Base-by-base conservation (phyloP, 2,329 filamentous ascomycete genomes). In the Plectosphaerella sp. region DNA sequence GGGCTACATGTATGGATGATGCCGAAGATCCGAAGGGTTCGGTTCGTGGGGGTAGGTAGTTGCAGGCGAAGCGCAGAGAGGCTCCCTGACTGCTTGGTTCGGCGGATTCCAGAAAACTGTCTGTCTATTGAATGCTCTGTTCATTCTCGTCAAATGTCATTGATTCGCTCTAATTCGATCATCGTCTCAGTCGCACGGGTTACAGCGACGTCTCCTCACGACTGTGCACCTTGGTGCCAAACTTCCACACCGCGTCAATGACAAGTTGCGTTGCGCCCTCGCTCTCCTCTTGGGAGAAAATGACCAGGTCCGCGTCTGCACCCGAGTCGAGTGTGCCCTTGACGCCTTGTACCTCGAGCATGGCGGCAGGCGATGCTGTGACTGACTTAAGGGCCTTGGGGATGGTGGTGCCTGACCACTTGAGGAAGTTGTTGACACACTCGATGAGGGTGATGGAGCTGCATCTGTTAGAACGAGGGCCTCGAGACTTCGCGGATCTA, bases 201-300 rank as follows among this genome's bases (percentile, higher is more conserved):
- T 7, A 33, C 4, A 12, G 28, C 28, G 28, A 33, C 37, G 4
- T 41, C n/a, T 50, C 52, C 25, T 59, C 57, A 20, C 60, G 52
- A 37, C 59, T 61, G 49, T 61, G 62, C 20, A 87, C 77, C 58
- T 75, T 73, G 36, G 70, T 70, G 6, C 88, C 88, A 72, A 90
- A 90, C 70, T 91, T 91, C 88, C 87, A 91, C 18, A 91, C 87
- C 68, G 89, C 81, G 54, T 89, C 85, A n/a, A 91, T 75, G 11
- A 79, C 72, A 41, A 93, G 70, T 53, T 75, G 77, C 55, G 68
- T 74, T 39, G 60, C 64, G 11, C 76, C 77, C 42, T 70, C 69
- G 46, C 64, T 69, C 20, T 71, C 66, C 14, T 74, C 70, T 52
- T 87, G 78, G 5, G 81, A 82, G 36, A 93, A 68, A 16, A 93